Evolutionary conservation across 257 asterid genomes (phyloP).

Genomic region (Galeopsis tetrahit): DNA sequence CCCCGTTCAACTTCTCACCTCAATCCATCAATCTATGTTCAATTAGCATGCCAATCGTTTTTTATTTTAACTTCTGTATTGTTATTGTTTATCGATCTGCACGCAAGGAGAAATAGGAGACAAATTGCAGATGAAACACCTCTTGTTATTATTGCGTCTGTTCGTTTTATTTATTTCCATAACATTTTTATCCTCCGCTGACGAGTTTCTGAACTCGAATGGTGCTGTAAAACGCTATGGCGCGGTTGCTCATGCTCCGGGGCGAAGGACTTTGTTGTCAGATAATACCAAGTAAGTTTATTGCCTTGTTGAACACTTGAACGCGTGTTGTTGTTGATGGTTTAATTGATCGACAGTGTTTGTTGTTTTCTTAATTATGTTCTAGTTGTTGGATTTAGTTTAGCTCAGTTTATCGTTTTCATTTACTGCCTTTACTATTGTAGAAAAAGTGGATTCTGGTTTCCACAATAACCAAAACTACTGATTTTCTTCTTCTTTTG

Average conservation of each 20-base stretch:
- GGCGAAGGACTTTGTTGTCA: conserved; percentile 58
- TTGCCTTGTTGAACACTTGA: background rate
- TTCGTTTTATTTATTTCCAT: conserved; percentile 31
- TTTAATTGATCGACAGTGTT: background rate
- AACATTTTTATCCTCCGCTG: conserved; percentile 34
- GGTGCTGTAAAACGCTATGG: conserved; percentile 34
- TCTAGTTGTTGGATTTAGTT: background rate
- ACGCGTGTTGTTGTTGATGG: background rate
- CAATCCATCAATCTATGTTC: conserved; percentile 29
- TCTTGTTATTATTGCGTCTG: conserved; percentile 26
- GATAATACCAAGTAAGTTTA: conserved; percentile 48
- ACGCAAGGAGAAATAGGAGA: conserved; percentile 10
- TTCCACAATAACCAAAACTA: background rate
- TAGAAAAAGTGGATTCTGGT: background rate
- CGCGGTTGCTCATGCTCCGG: conserved; percentile 44
- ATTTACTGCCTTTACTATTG: background rate
- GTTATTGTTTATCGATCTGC: background rate
- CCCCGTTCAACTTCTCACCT: conserved; percentile 30
- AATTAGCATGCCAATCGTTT: background rate
- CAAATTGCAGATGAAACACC: conserved; percentile 47
- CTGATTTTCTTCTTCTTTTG: background rate
- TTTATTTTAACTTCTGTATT: background rate
- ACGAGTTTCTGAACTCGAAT: conserved; percentile 33
- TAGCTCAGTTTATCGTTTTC: background rate
- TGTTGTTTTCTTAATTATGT: background rate